Percentiles rank a stretch among this genome's conserved stretches.
Evolutionary conservation across 306 rosid genomes (phyloP).

Genomic region (Astragalus glycyphyllos): DNA sequence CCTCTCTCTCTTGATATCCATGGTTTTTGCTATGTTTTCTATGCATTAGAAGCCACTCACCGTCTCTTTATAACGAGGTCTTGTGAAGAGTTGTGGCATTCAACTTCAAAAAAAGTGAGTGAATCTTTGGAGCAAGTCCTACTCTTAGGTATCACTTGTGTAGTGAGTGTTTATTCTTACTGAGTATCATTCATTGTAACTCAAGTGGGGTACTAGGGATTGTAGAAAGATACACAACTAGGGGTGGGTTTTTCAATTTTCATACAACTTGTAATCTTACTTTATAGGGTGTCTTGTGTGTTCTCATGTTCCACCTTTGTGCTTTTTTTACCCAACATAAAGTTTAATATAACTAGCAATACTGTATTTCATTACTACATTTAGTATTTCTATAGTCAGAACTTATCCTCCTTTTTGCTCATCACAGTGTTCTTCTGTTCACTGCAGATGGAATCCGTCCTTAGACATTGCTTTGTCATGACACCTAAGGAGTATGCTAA

Average conservation of each 20-base stretch:
- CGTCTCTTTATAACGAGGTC: background rate
- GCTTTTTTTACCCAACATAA: background rate
- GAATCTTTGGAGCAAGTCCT: background rate
- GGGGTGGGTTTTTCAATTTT: background rate
- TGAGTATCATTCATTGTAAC: background rate
- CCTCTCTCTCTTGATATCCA: background rate
- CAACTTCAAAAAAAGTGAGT: background rate
- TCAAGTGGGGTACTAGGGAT: background rate
- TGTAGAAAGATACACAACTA: constrained; percentile 3
- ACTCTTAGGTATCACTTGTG: background rate
- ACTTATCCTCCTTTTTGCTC: constrained; percentile 32
- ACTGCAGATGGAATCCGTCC: constrained; percentile 82
- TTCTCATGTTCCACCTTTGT: background rate
- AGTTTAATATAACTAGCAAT: constrained; percentile 4
- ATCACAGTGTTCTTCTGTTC: constrained; percentile 34
- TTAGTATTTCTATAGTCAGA: constrained; percentile 15
- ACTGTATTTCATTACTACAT: constrained; percentile 15
- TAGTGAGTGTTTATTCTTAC: background rate
- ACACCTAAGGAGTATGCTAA: constrained; percentile 79
- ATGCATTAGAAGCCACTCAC: background rate
- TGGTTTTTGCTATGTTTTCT: background rate
- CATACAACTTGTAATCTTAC: background rate
- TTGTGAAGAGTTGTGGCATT: background rate
- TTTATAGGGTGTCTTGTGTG: too few species aligned
- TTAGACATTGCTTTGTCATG: constrained; percentile 77